Evolutionary conservation across 441 rosid species (phyloP), one percentile per base, ranked within the genome.

Genomic region (Erysimum pusillum): DNA sequence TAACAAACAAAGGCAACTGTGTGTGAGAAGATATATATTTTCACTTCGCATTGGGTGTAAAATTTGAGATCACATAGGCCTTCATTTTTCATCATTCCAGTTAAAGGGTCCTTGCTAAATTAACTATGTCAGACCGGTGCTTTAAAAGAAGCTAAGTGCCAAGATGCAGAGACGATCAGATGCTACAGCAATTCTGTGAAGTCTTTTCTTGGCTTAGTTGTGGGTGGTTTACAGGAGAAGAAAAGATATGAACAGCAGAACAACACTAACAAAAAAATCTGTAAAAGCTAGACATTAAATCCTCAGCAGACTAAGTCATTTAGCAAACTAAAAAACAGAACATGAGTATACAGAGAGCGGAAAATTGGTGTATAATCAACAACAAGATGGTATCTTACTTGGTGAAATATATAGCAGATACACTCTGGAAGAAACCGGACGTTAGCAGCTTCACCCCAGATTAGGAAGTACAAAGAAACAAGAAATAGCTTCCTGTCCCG

Each of bases 401-500:
- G 78, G 83, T 96, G 99, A 85, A 96, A 96, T 73, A 96, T 88
- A 78, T 96, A 96, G 90, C 99, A 96, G 79, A 96, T 83, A 83
- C 98, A 92, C 80, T 96, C 99, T 2, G 99, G 99, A 81, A 96
- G 98, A 85, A 94, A 96, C 74, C 99, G 98, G 82, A 92, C 89
- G 84, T 96, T 96, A 79, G 98, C 99, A 81, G 98, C 98, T 87
- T 96, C 99, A 42, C 99, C 99, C 99, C 99, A 96, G 77, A 96
- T 86, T 36, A 92, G 93, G 79, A 91, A 94, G 85, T 96, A 96
- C 57, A 96, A 84, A 39, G 99, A 94, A 80, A 96, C 91, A 76
- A 96, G 85, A 78, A 91, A 94, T 80, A 96, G 90, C 85, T 96
- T 96, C 79, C 97, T 86, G 80, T 96, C 99, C 83, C 86, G 90